These are phyloP conservation scores for Ascochyta clinopodiicola DNA, from an alignment of 2,329 filamentous ascomycete genomes.

Conservation along the genomic window DNA sequence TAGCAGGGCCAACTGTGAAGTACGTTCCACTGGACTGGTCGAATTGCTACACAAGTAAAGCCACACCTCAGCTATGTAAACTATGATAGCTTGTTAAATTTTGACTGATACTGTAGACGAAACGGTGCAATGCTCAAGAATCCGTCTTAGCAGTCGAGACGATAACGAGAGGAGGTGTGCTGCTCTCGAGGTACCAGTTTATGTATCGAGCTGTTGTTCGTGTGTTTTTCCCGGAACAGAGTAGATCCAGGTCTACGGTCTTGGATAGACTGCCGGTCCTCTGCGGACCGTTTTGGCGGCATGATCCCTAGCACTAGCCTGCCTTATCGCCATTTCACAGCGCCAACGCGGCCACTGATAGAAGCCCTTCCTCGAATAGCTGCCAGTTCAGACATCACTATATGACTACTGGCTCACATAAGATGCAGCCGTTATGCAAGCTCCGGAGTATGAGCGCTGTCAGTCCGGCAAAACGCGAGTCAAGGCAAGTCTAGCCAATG, in stretches of 20 bases:
- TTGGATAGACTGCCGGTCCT: slow-evolving; percentile 29
- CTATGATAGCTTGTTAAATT: neutral
- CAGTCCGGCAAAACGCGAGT: slow-evolving; percentile 44
- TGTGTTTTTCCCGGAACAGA: slow-evolving; percentile 32
- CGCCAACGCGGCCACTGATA: slow-evolving; percentile 36
- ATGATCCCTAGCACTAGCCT: slow-evolving; percentile 30
- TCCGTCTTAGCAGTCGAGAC: neutral
- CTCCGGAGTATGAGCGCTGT: slow-evolving; percentile 32
- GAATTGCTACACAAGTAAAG: neutral
- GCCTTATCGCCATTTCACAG: slow-evolving; percentile 50
- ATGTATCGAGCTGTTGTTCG: slow-evolving; percentile 45
- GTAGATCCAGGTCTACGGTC: slow-evolving; percentile 21
- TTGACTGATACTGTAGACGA: neutral
- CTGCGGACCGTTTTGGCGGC: slow-evolving; percentile 31
- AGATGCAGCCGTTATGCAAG: slow-evolving; percentile 27
- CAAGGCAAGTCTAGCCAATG: slow-evolving; percentile 27
- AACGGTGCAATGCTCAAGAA: neutral
- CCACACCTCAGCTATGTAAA: neutral
- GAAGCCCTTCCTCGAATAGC: slow-evolving; percentile 26
- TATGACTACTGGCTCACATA: slow-evolving; percentile 32
- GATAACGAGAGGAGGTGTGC: slow-evolving; percentile 2
- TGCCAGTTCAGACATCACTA: slow-evolving; percentile 28
- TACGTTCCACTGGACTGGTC: slow-evolving; percentile 20
- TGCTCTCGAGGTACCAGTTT: slow-evolving; percentile 18
- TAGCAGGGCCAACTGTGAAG: slow-evolving; percentile 22